Evolutionary conservation across 129 eudicot species (phyloP), one percentile per base, ranked within the genome.

Genomic region (Pittosporum tobira): DNA sequence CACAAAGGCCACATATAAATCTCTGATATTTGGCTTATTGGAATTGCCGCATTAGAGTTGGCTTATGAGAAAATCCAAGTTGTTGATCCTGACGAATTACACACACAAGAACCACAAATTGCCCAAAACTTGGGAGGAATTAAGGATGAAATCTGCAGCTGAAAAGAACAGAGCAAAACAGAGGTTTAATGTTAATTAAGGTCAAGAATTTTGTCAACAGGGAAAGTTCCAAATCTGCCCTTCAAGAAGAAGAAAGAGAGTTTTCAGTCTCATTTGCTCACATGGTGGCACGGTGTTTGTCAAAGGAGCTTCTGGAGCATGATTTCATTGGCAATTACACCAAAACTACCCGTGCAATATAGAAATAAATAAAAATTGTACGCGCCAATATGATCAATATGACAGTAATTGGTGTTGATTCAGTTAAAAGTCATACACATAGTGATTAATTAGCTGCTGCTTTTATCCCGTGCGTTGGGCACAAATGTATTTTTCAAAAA

Each of bases 1-100:
- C 18, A 19, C 16, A 23, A 29, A n/a, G n/a, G n/a, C n/a, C 9
- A 18, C 45, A 55, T 18, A 0, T 12, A 8, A 6, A 18, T 14
- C n/a, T n/a, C 45, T 30, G 61, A 55, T 22, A 55, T 55, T 3
- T 55, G 61, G 61, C 38, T 55, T 31, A 9, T 55, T 55, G 61
- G 61, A 19, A 34, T 55, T 55, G 61, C 15, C 9, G 61, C 61
- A 21, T 20, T 55, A 26, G 61, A 55, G 31, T 31, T 55, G 27
- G 61, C 61, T 55, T 55, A 55, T 31, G 61, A 45, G 26, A 31
- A 12, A 31, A 55, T 55, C 25, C 26, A 6, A 29, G 61, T 55
- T 27, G 25, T 3, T 6, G 31, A 20, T 31, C 44, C 10, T 13
- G 2, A 19, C 0, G 61, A 55, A 55, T 8, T 55, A 55, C 61